A percentile compares a stretch with the other conserved stretches of the same genome.
phyloP scores from a whole-genome alignment of 2,329 filamentous ascomycete genomes.

The Botryotinia narcissicola region DNA sequence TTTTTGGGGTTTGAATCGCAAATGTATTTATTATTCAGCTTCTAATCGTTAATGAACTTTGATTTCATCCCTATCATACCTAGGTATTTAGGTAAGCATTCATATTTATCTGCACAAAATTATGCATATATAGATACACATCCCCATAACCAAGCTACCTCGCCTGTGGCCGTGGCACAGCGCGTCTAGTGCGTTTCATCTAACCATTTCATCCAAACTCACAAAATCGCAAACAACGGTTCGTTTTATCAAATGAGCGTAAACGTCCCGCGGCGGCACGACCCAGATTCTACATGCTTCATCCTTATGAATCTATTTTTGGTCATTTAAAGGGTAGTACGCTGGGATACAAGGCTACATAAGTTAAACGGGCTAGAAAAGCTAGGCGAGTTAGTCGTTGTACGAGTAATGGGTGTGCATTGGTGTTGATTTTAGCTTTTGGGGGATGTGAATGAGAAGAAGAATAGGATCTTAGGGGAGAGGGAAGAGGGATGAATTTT shows the following conservation, averaged over 20 bases:
- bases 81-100: neutral
- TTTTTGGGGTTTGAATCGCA: neutral
- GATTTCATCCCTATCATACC: neutral
- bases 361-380: neutral
- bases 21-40: neutral
- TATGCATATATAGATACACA: neutral
- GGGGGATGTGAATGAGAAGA: neutral
- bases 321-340: neutral
- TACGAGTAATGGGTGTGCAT: conserved; percentile 1
- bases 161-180: neutral
- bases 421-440: neutral
- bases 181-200: conserved; percentile 14
- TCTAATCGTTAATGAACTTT: neutral
- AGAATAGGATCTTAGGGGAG: neutral
- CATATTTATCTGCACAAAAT: neutral
- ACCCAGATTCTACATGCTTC: neutral
- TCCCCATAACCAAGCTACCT: neutral
- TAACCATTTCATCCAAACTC: neutral
- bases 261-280: conserved; percentile 5
- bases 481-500: neutral
- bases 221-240: neutral
- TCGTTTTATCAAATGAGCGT: neutral
- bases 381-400: neutral
- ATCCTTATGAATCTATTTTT: neutral
- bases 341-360: neutral